phyloP scores from a whole-genome alignment of 2,329 filamentous ascomycete genomes.

The Pseudogymnoascus sp. region DNA sequence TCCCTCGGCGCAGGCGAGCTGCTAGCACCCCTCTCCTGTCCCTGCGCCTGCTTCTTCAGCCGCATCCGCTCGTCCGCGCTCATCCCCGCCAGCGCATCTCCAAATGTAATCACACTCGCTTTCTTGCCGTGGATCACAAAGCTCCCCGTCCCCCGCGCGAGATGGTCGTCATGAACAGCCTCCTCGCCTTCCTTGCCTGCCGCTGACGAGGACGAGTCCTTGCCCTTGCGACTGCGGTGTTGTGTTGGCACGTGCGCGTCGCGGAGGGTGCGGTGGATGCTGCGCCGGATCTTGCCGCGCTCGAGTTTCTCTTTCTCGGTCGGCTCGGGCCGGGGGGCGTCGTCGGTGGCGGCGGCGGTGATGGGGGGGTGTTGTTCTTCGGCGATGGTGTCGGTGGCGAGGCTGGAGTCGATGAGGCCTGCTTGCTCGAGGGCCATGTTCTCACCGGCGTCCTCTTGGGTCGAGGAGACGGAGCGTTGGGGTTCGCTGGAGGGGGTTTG shows the following conservation, averaged over 20 bases:
- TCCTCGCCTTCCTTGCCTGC: conserved; percentile 30
- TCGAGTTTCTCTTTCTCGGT: conserved; percentile 22
- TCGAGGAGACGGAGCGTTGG: conserved; percentile 24
- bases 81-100: conserved; percentile 77
- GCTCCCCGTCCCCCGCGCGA: conserved; percentile 72
- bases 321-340: conserved; percentile 28
- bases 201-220: conserved; percentile 57
- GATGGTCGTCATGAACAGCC: conserved; percentile 50
- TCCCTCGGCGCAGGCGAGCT: conserved; percentile 11
- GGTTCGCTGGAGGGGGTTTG: conserved; percentile 26
- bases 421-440: conserved; percentile 59
- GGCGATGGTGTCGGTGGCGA: conserved; percentile 28
- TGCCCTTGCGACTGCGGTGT: conserved; percentile 67
- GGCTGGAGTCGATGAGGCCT: conserved; percentile 46
- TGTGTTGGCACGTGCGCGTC: conserved; percentile 61
- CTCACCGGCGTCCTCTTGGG: conserved; percentile 51
- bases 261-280: conserved; percentile 79
- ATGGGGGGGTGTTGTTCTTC: conserved; percentile 20
- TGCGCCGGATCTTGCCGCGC: conserved; percentile 58
- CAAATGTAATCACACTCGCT: conserved; percentile 93
- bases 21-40: conserved; percentile 27
- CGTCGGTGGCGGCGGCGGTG: conserved; percentile 20
- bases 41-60: conserved; percentile 46
- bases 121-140: conserved; percentile 98
- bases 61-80: conserved; percentile 64